Percentiles rank a stretch among this genome's conserved stretches.
phyloP scores from a whole-genome alignment of 306 rosid species.

The Chamaecrista fasciculata region DNA sequence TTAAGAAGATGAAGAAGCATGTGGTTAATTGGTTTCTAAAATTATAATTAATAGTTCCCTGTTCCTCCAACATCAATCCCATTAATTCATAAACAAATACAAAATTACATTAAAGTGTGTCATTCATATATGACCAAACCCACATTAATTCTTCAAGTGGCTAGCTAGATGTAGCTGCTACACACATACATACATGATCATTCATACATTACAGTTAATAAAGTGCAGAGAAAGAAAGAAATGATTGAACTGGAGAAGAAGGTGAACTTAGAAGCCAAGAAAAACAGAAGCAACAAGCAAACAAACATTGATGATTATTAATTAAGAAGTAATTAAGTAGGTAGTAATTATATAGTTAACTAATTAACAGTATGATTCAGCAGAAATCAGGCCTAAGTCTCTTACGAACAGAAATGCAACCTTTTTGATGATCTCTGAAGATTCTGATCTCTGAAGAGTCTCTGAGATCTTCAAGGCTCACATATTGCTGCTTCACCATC shows the following conservation, averaged over 20 bases:
- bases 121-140: not conserved
- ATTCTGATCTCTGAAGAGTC: slow-evolving; percentile 81
- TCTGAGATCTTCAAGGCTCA: slow-evolving; percentile 86
- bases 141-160: not conserved
- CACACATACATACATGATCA: too few species aligned
- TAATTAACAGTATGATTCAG: too few species aligned
- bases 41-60: not conserved
- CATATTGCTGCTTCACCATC: slow-evolving; percentile 87
- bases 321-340: not conserved
- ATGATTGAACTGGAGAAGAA: too few species aligned
- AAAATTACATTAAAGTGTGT: not conserved
- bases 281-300: not conserved
- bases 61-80: not conserved
- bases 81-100: not conserved
- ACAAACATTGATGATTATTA: not conserved
- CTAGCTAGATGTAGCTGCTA: not conserved
- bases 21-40: not conserved
- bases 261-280: not conserved
- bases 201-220: too few species aligned
- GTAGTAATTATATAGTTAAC: too few species aligned
- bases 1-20: too few species aligned
- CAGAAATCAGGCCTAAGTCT: slow-evolving; percentile 77
- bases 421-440: slow-evolving; percentile 87
- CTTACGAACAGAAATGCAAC: slow-evolving; percentile 75
- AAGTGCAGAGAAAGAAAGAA: not conserved